Evolutionary conservation across 2,329 filamentous ascomycete species (phyloP).

Genomic region (Claviceps purpurea): DNA sequence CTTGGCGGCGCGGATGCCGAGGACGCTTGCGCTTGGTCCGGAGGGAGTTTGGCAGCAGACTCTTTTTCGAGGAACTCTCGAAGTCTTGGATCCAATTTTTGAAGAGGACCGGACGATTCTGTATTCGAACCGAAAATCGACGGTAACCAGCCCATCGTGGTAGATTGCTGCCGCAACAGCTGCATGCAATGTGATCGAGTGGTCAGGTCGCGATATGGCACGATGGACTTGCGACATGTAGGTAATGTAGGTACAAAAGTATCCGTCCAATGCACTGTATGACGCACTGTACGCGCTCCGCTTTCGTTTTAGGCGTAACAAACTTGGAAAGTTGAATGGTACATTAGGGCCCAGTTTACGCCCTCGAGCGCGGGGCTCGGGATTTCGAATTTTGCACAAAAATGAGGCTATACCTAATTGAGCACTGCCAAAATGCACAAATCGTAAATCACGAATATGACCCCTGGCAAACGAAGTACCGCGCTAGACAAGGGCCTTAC

Average conservation of each 20-base stretch:
- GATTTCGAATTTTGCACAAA: too few species aligned
- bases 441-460: too few species aligned
- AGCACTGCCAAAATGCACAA: too few species aligned
- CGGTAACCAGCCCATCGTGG: conserved; percentile 44
- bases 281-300: neutral
- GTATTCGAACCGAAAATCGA: conserved; percentile 36
- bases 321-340: neutral
- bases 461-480: too few species aligned
- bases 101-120: conserved; percentile 42
- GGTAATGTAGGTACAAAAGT: neutral
- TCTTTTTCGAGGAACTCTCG: conserved; percentile 77
- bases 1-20: conserved; percentile 5
- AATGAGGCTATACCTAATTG: too few species aligned
- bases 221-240: too few species aligned
- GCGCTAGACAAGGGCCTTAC: too few species aligned
- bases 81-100: conserved; percentile 68
- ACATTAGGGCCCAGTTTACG: too few species aligned
- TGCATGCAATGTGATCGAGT: neutral
- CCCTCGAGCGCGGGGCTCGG: too few species aligned
- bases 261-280: neutral
- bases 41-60: conserved; percentile 56
- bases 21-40: conserved; percentile 14
- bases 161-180: neutral
- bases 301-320: neutral
- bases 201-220: too few species aligned